Base-by-base conservation (phyloP, 192 early-diverging fungal genomes). In the Backusella mclennaniae region DNA sequence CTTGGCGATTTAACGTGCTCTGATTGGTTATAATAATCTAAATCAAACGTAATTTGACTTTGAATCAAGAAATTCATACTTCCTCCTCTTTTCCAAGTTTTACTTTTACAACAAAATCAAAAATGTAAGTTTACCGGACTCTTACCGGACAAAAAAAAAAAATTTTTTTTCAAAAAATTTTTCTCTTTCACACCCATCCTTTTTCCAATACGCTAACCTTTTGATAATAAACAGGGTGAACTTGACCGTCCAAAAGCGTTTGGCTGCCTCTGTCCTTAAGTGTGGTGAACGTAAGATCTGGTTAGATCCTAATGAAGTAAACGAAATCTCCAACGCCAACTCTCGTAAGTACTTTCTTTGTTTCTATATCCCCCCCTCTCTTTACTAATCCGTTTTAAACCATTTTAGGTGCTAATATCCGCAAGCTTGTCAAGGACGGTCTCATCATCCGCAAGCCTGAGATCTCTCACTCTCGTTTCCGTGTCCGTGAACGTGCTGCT, bases 261-360 rank as follows among this genome's bases (percentile, higher is more conserved):
- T 99, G 78, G 97, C 97, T 73, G 93, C 97, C 79, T 93, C 94
- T 86, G 95, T 99, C 85, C 92, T 99, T 83, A 95, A 95, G 87
- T 98, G 96, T 88, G 97, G 97, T 83, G 75, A 99, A 92, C 91
- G 97, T 84, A 99, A 99, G 92, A 90, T 99, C 84, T 99, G 97
- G 97, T 87, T 99, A 68, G 97, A 99, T 90, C 97, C 97, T 75
- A 95, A 95, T 86, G 96, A 99, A 90, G 89, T 91, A 77, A 93
- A 86, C 77, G 96, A 96, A 86, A 96, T 99, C 82, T 87, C 94
- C 79, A 96, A 93, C 82, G 97, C 96, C 87, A 98, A 99, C 93
- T 98, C 97, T 84, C 95, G 97, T 94, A 88, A 93, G 93, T 93
- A 39, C 14, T 11, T 63, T 73, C 19, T 0, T 49, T 17, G 3